Evolutionary conservation across 108 stramenopile genomes (phyloP), one percentile per base, ranked within the genome.

Genomic region (Cyclotella atomus): DNA sequence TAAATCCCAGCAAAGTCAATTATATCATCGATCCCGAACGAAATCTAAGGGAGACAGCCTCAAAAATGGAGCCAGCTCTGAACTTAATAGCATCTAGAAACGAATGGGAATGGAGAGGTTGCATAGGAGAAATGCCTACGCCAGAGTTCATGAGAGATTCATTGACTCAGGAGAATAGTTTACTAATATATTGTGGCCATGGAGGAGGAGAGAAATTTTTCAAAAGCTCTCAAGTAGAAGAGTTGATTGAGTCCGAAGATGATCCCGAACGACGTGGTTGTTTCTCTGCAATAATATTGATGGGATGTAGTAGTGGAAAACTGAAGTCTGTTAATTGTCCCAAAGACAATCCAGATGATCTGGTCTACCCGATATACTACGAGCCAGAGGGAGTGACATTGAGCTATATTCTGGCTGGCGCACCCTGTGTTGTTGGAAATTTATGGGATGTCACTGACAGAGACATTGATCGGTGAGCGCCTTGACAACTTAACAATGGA

Each of bases 381-480:
- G 97, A 98, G 75, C 97, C 98, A 10, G 93, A 94, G 62, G 97
- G 98, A 10, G 91, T 96, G 65, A 96, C 88, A n/a, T 63, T 96
- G 27, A 85, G 91, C 16, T 97, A 99, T 78, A 83, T 99, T 21
- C 72, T 68, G 35, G 92, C 92, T 20, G 97, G 98, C 3, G 84
- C 94, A 43, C 97, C 96, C 0, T 97, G 96, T 62, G 97, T 99
- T 0, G 96, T 98, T 20, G 97, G 94, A 17, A 99, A 99, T 80
- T 75, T 99, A 19, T 99, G 98, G 98, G 98, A 99, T 78, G 98
- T 99, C 16, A 98, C 97, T 28, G 98, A 99, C 73, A 82, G 88
- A 63, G 98, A 99, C 70, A 98, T 99, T 83, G 98, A 99, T 74
- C 84, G 96, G 85, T 79, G 49, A 43, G 77, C 68, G 16, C n/a